Evolutionary conservation across 1,284 basidiomycete genomes (phyloP), one percentile per base, ranked within the genome.

Genomic region (Moesziomyces sp.): DNA sequence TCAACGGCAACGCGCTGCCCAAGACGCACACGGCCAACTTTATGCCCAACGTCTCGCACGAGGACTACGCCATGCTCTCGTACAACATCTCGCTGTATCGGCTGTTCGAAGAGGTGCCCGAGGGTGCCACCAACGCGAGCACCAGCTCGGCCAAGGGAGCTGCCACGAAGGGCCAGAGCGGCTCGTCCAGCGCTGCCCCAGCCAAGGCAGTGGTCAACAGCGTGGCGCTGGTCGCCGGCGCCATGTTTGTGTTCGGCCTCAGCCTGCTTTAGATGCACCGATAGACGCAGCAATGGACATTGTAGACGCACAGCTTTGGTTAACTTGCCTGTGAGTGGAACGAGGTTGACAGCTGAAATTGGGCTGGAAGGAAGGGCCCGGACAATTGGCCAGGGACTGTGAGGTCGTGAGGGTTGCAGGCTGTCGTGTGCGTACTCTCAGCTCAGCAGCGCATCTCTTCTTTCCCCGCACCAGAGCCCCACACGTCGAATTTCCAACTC

Each of bases 61-160:
- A 69, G 46, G 81, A 83, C 58, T 83, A 81, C 48, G 53, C 79
- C 26, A 82, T 82, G 80, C 45, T 82, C 34, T 61, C 62, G 5
- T 65, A 64, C 52, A 74, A 69, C 55, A 58, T 55, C 40, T 67
- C 68, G 46, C 55, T 82, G n/a, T 64, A 74, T 16, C 55, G 60
- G n/a, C 43, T 82, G 28, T 82, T 82, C 35, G 57, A 68, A 44
- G 63, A 77, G 46, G 18, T 52, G 10, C 62, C 56, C n/a, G 42
- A 52, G 34, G 61, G 51, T 13, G 58, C 64, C 38, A 47, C 19
- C 42, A 50, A 24, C 21, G 16, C 43, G 10, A 52, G 11, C n/a
- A 40, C 46, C 38, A 51, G 35, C 13, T 30, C 44, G 2, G 23
- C 58, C 14, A 42, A 43, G 5, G 28, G 42, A 21, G 21, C 11